phyloP scores from a whole-genome alignment of 352 stramenopile genomes.

The Phytophthora melonis region DNA sequence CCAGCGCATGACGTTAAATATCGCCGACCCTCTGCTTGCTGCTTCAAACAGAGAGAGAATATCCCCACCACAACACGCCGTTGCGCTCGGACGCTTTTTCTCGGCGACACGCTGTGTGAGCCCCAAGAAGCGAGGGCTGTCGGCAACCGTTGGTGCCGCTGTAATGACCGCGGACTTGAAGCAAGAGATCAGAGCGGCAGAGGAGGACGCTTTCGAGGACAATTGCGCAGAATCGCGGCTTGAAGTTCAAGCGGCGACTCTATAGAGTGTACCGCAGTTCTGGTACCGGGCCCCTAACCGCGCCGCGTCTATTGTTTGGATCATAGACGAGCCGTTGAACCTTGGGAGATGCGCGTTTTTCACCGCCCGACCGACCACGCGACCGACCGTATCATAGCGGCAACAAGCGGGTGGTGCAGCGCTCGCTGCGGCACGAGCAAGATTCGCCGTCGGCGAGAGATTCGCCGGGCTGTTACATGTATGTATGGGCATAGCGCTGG shows the following conservation, averaged over 20 bases:
- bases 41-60: no score
- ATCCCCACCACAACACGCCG: no score
- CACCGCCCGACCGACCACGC: slow-evolving; percentile 15
- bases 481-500: no score
- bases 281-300: slow-evolving; percentile 4
- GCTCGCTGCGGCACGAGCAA: background rate
- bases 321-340: slow-evolving; percentile 24
- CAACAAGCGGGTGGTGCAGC: background rate
- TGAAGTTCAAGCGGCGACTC: slow-evolving; percentile 16
- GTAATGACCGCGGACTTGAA: background rate
- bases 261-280: slow-evolving; percentile 1
- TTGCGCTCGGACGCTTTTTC: no score
- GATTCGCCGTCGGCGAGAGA: background rate
- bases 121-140: background rate
- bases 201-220: slow-evolving; percentile 1
- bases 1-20: no score
- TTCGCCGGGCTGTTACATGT: background rate
- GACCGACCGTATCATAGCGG: slow-evolving; percentile 17
- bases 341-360: slow-evolving; percentile 33
- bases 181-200: background rate
- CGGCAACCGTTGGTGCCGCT: background rate
- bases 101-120: background rate
- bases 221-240: slow-evolving; percentile 3
- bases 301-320: slow-evolving; percentile 27
- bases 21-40: no score